A percentile compares a stretch with the other conserved stretches of the same genome.
Evolutionary conservation across 2,329 filamentous ascomycete genomes (phyloP).

Genomic region (Venturia aucupariae): DNA sequence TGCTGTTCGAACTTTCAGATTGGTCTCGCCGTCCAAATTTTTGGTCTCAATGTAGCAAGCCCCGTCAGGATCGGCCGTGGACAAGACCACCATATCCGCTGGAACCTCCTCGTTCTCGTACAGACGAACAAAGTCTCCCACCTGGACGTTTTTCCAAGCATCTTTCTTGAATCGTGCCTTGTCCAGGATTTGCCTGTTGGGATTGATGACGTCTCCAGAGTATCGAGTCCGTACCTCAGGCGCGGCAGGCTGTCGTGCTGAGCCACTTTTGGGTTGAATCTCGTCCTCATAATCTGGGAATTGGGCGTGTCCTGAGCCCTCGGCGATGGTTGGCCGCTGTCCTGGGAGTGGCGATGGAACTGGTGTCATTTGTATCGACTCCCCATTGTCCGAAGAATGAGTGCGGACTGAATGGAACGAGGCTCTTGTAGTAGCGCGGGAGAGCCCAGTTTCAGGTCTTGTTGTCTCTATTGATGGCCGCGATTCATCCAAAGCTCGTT

Average conservation of each 20-base stretch:
- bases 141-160: conserved; percentile 88
- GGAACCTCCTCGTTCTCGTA: conserved; percentile 96
- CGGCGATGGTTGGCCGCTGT: conserved; percentile 3
- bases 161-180: conserved; percentile 84
- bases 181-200: conserved; percentile 52
- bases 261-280: conserved; percentile 10
- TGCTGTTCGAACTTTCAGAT: conserved; percentile 88
- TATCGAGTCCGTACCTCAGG: conserved; percentile 30
- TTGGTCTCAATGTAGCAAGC: conserved; percentile 98
- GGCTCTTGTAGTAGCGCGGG: conserved; percentile 42
- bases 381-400: conserved; percentile 34
- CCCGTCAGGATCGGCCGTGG: conserved; percentile 88
- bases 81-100: conserved; percentile 83
- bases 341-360: conserved; percentile 68
- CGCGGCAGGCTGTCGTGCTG: conserved; percentile 23
- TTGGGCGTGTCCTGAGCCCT: not conserved
- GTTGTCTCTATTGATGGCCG: conserved; percentile 60
- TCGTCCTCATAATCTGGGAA: conserved; percentile 8
- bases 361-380: conserved; percentile 91
- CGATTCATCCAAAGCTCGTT: conserved; percentile 43
- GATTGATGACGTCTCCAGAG: conserved; percentile 66
- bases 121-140: conserved; percentile 91
- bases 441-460: conserved; percentile 38
- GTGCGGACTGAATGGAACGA: conserved; percentile 17
- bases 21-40: conserved; percentile 95